Base-by-base conservation (phyloP, 805 yeast species). In the Candida peoriensis region DNA sequence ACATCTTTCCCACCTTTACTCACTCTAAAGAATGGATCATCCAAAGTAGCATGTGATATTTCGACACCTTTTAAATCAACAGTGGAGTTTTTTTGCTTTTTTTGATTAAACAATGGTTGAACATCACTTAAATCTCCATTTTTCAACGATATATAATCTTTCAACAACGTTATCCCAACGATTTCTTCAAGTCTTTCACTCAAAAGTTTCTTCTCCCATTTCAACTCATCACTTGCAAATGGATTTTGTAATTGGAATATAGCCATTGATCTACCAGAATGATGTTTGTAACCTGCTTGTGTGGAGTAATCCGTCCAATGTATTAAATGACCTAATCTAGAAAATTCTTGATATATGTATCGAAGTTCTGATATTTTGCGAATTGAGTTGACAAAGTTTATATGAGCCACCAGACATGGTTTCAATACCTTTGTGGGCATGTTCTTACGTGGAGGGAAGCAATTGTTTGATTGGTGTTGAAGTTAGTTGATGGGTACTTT, bases 241-340 rank as follows among this genome's bases (percentile, higher is more conserved):
- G n/a, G 24, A 13, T 24, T 23, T 10, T 32, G 16, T 1, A 38
- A 8, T 11, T 25, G 15, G 17, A 27, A 43, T n/a, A 41, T 34
- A 6, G 39, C 47, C 41, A 38, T 41, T 7, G 45, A 41, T 12
- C 40, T 21, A 7, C 33, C 32, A 3, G 43, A 33, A 28, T 40
- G 41, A 22, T 43, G 47, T 10, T 28, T 24, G 23, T 19, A 43
- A 5, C 47, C 47, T 4, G 41, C 38, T 12, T 36, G 31, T 4
- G 41, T 30, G n/a, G 25, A 24, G 21, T 41, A 38, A 32, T 43
- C 47, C 9, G 27, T 37, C 43, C 44, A 43, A 19, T 36, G 31
- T 2, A 41, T 32, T 12, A 43, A 12, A 4, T 36, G 28, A 6
- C 44, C 47, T 8, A 41, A 17, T 10, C 15, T 14, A 10, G 24